Base-by-base conservation (phyloP, 139 green algal genomes). In the Marvania coccoides region DNA sequence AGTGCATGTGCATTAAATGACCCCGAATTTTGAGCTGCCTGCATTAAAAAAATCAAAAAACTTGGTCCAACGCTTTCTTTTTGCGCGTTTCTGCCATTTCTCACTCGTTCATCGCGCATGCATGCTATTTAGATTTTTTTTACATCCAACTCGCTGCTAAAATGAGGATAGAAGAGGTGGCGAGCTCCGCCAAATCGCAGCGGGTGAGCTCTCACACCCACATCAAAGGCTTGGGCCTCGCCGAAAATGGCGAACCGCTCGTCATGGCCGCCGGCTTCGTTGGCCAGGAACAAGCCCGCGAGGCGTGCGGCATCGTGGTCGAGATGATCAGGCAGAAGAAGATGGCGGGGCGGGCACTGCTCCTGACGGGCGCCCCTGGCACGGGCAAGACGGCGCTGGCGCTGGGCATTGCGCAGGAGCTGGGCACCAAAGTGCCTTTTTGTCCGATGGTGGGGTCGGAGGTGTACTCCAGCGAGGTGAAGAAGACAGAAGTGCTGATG, bases 401-500 rank as follows among this genome's bases (percentile, higher is more conserved):
- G 7, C 80, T 99, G 13, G 95, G 95, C 9, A 94, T 99, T 29
- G 87, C 95, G 4, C 90, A 96, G 64, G 92, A 97, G 75, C 85
- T 97, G 4, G 92, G 91, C 3, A 86, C 78, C 10, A 77, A 83
- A 61, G 85, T 99, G 15, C 95, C 95, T 2, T 99, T 99, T 84
- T 99, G 94, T 75, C 95, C 95, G 24, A 98, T 99, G 95, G 95
- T 99, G 4, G 95, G 93, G 30, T 92, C 80, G 12, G 95, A 99
- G 77, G 95, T 99, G 36, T 99, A 98, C 83, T 95, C 85, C 3
- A 83, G 74, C 0, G 95, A 99, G 69, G 93, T 99, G 4, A 99
- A 99, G 80, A 99, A 99, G 85, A 99, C 95, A 23, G 95, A 95
- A 54, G 91, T 99, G 46, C 84, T 99, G 31, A 98, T 98, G 93